Base-by-base conservation (phyloP, 306 rosid genomes). In the Dryas octopetala region DNA sequence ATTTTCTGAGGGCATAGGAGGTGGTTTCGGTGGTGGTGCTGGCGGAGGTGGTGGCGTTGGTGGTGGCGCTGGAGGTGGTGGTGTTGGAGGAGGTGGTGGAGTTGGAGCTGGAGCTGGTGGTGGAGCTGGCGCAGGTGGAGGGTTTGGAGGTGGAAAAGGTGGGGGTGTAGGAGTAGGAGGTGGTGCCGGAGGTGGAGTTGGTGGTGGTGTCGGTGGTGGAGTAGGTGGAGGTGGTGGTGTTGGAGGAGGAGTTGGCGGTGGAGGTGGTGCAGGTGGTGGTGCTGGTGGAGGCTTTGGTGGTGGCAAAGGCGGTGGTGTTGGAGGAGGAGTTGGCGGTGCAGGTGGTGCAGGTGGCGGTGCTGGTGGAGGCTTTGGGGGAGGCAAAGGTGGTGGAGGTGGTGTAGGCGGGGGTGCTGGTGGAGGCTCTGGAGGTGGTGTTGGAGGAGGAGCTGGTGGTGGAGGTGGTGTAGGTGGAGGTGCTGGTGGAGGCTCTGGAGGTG, bases 161-260 rank as follows among this genome's bases (percentile, higher is more conserved):
- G 89, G 89, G 0, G 78, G 79, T 26, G 72, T 10, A 0, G 82
- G 89, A 0, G 79, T 74, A 0, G 86, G 83, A 1, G 70, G 2
- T 1, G 89, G 89, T 0, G 83, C 71, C 2, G 88, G 84, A 0
- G 4, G 0, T 6, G 86, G 86, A 0, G 86, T 74, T 0, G 86
- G 85, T 10, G 63, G 77, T 1, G 1, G 3, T 14, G 84, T 80
- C 0, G 79, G 80, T 1, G 76, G 32, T 2, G 71, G 43, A 0
- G 73, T 9, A 11, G 62, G 74, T 11, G 49, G 8, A 6, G 74
- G 49, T 14, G 62, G 62, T 0, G 74, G 62, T 6, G 9, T 0
- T 4, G 74, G 74, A 9, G 62, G 54, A 4, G 76, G 76, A 4
- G 5, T 12, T 9, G 77, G 70, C 0, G 61, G 19, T 13, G 77